Conservation (phyloP, 139 green algal species). For the Chlorella sp. region DNA sequence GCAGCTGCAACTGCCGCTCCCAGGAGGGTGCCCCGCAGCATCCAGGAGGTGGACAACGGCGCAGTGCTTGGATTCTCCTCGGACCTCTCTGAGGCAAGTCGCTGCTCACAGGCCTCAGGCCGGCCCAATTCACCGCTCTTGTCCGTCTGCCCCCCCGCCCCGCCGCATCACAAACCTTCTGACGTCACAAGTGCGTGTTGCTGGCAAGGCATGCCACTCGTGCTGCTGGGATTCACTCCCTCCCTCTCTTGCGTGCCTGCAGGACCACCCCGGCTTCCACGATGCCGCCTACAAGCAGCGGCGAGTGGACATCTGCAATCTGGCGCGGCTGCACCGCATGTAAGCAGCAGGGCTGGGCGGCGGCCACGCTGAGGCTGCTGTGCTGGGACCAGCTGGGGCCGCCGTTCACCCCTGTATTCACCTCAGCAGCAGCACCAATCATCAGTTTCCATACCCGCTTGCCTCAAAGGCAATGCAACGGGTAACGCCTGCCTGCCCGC, state of each 20-base stretch:
- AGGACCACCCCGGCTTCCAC: constrained; percentile 64
- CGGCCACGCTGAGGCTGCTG: neutral
- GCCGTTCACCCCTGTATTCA: neutral
- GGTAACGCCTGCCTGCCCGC: neutral
- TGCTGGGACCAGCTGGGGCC: neutral
- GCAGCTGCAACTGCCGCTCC: neutral
- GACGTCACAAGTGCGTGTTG: neutral
- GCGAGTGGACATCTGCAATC: constrained; percentile 68
- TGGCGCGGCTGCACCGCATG: constrained; percentile 73
- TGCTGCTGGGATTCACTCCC: neutral
- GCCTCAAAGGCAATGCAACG: neutral
- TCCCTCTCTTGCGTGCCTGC: neutral
- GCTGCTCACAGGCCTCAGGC: neutral
- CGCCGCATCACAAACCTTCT: neutral
- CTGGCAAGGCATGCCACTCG: neutral
- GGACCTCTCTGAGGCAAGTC: constrained; percentile 54
- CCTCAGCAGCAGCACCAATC: neutral
- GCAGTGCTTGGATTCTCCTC: constrained; percentile 75
- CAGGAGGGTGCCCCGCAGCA: constrained; percentile 50
- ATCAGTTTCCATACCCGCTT: neutral
- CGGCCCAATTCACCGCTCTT: too few relatives aligned
- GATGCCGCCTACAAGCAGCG: constrained; percentile 84
- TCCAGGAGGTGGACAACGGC: constrained; percentile 80
- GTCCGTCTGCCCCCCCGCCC: neutral
- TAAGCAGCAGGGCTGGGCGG: constrained; percentile 32